Percentiles rank a stretch among this genome's conserved stretches.
Conservation (phyloP, 2,329 filamentous ascomycete species). For the Teratosphaeria zuluensis region DNA sequence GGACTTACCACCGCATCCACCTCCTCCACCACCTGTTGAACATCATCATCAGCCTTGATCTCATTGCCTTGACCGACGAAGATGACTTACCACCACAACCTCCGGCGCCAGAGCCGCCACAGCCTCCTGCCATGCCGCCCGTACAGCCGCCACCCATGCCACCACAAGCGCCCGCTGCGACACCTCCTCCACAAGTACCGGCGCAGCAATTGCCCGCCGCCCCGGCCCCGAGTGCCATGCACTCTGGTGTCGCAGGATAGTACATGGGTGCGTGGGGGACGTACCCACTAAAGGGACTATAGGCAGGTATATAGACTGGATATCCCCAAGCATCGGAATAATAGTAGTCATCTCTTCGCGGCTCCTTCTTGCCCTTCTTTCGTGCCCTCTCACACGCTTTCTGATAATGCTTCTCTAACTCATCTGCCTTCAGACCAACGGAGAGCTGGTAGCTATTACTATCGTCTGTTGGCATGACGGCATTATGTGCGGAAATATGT, state of each 20-base stretch:
- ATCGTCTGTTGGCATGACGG: slow-evolving; percentile 38
- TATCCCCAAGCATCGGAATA: slow-evolving; percentile 36
- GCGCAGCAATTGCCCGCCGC: slow-evolving; percentile 39
- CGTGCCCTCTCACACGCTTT: slow-evolving; percentile 28
- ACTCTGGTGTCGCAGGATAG: slow-evolving; percentile 37
- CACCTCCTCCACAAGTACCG: slow-evolving; percentile 32
- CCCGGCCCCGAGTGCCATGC: slow-evolving; percentile 32
- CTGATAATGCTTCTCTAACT: slow-evolving; percentile 48
- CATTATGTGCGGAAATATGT: slow-evolving; percentile 66
- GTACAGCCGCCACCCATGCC: slow-evolving; percentile 35
- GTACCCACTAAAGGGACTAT: slow-evolving; percentile 39
- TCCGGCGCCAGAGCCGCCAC: background rate
- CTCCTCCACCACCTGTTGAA: background rate
- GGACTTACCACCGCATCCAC: background rate
- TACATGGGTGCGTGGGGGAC: slow-evolving; percentile 27
- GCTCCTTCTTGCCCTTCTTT: slow-evolving; percentile 28
- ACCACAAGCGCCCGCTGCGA: slow-evolving; percentile 31
- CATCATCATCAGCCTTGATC: background rate
- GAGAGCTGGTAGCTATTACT: slow-evolving; percentile 13
- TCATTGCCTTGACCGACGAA: background rate
- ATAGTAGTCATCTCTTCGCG: slow-evolving; percentile 29
- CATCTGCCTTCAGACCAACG: slow-evolving; percentile 23
- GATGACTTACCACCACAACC: background rate
- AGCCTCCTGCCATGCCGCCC: slow-evolving; percentile 29
- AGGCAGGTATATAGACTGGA: slow-evolving; percentile 35